Conservation (phyloP, 1,284 basidiomycete genomes). For the Schizophyllum commune region DNA sequence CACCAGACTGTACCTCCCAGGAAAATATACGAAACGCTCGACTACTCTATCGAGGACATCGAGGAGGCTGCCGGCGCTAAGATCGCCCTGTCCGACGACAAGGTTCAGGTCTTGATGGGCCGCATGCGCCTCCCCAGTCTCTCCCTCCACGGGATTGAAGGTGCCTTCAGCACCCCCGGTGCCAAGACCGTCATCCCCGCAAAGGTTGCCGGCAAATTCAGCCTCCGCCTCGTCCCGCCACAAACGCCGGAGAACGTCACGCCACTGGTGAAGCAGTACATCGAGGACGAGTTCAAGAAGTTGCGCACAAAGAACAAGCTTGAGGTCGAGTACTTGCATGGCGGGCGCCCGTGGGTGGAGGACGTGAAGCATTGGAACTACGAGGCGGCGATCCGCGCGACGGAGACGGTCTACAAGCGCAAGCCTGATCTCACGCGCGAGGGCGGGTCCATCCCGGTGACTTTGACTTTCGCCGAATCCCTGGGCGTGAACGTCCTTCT, state of each 20-base stretch:
- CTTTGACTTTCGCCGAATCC: conserved; percentile 90
- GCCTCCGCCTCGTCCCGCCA: conserved; percentile 87
- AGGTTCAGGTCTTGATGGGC: conserved; percentile 83
- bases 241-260: conserved; percentile 76
- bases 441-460: conserved; percentile 95
- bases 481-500: conserved; percentile 78
- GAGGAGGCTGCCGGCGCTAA: conserved; percentile 73
- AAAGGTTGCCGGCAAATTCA: conserved; percentile 89
- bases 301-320: conserved; percentile 72
- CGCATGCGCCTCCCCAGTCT: conserved; percentile 86
- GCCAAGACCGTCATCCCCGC: conserved; percentile 95
- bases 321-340: conserved; percentile 59
- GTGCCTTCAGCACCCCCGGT: conserved; percentile 86
- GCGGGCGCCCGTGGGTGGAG: conserved; percentile 88
- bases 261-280: conserved; percentile 65
- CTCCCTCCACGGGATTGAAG: conserved; percentile 95
- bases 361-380: conserved; percentile 91
- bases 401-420: conserved; percentile 73
- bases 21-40: conserved; percentile 65
- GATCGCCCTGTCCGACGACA: conserved; percentile 76
- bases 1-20: conserved; percentile 18
- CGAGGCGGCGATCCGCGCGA: conserved; percentile 83
- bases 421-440: conserved; percentile 88
- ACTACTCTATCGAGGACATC: conserved; percentile 73
- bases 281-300: conserved; percentile 78